A percentile compares a stretch with the other conserved stretches of the same genome.
Conservation (phyloP, 345 rosid species). For the Viola odorata region DNA sequence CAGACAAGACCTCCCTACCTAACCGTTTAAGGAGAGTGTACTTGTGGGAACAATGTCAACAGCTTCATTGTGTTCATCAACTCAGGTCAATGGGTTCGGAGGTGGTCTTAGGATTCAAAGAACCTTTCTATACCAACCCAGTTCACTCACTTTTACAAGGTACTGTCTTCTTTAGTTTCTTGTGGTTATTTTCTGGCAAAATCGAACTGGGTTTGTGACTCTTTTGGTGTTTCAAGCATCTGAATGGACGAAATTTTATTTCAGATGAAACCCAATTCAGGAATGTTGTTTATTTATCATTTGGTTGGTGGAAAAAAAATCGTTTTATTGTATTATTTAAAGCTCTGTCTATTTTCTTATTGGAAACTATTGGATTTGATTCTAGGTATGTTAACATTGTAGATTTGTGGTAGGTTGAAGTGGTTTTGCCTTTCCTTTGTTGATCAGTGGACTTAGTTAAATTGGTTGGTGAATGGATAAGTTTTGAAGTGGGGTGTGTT, state of each 20-base stretch:
- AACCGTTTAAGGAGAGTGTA: conserved; percentile 12
- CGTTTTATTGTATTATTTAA: conserved; percentile 2
- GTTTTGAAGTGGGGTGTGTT: not conserved
- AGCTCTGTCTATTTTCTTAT: not conserved
- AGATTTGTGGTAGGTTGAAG: conserved; percentile 4
- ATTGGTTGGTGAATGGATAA: not conserved
- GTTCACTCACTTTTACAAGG: conserved; percentile 40
- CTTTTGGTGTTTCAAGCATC: not conserved
- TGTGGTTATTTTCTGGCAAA: not conserved
- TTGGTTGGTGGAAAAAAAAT: not conserved
- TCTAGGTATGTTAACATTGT: not conserved
- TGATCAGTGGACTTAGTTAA: too few species aligned
- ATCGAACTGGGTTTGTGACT: conserved; percentile 7
- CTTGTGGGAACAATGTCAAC: conserved; percentile 24
- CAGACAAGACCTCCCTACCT: conserved; percentile 11
- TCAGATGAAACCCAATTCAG: conserved; percentile 5
- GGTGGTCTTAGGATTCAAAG: conserved; percentile 40
- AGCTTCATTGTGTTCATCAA: conserved; percentile 54
- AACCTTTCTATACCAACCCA: conserved; percentile 30
- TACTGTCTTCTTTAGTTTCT: conserved; percentile 7
- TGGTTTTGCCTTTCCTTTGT: not conserved
- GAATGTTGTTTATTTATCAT: not conserved
- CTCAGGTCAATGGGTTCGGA: conserved; percentile 53
- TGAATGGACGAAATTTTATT: not conserved
- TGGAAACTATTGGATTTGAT: not conserved